Conservation (phyloP, 2,329 filamentous ascomycete genomes). For the Epichloe baconii region DNA sequence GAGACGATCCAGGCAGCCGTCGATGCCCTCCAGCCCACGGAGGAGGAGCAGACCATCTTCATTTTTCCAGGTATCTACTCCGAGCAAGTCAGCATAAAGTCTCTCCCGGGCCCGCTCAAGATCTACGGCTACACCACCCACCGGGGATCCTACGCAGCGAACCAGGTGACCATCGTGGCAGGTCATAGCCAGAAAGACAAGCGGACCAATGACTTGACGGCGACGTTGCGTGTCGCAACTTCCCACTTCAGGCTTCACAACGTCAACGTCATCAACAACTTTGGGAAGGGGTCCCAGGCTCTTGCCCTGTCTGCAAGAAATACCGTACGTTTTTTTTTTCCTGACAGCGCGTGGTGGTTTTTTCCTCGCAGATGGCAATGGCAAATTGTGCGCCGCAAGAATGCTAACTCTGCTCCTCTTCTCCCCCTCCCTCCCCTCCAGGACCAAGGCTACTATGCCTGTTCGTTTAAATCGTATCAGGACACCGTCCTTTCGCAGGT, state of each 20-base stretch:
- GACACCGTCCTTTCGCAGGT: constrained; percentile 33
- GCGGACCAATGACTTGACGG: constrained; percentile 39
- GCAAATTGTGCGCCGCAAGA: background rate
- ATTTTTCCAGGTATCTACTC: background rate
- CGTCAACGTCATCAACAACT: constrained; percentile 35
- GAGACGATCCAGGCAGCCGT: background rate
- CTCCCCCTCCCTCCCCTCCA: background rate
- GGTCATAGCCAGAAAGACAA: constrained; percentile 23
- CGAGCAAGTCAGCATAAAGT: background rate
- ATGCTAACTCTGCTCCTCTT: background rate
- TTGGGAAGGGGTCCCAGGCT: constrained; percentile 31
- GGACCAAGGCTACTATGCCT: constrained; percentile 31
- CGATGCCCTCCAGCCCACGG: background rate
- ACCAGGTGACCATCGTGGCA: constrained; percentile 39
- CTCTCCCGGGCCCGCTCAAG: constrained; percentile 24
- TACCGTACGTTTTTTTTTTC: background rate
- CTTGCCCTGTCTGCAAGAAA: constrained; percentile 27
- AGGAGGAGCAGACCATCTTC: constrained; percentile 1
- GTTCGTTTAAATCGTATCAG: constrained; percentile 32
- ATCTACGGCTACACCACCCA: constrained; percentile 47
- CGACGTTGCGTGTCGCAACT: constrained; percentile 29
- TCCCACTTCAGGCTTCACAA: constrained; percentile 47
- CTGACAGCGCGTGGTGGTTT: too few species aligned
- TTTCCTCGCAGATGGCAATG: background rate
- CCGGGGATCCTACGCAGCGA: constrained; percentile 36